These are phyloP conservation scores for Acanthamoeba castellanii DNA, from an alignment of 208 protist genomes.

Conservation along the genomic window DNA sequence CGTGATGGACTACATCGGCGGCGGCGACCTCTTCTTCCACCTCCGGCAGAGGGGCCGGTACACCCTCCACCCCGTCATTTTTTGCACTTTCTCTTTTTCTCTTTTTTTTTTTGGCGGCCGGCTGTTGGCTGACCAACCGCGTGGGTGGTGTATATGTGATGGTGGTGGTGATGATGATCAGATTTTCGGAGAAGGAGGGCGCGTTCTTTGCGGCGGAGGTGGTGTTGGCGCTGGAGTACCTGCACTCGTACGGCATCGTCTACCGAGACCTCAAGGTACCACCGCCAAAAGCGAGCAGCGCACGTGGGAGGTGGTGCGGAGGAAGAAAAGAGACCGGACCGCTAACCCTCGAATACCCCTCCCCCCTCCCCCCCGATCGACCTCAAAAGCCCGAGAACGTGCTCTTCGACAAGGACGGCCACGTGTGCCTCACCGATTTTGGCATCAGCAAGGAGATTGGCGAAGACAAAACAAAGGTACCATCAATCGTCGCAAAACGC, in stretches of 20 bases:
- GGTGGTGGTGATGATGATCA: conserved; percentile 15
- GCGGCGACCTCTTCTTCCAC: conserved; percentile 90
- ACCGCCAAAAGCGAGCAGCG: neutral
- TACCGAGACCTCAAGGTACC: conserved; percentile 68
- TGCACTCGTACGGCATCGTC: conserved; percentile 86
- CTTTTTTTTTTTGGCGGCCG: too few relatives aligned
- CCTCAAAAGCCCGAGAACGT: conserved; percentile 33
- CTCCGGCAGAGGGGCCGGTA: conserved; percentile 87
- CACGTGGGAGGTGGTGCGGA: too few relatives aligned
- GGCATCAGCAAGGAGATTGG: conserved; percentile 83
- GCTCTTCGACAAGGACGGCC: conserved; percentile 81
- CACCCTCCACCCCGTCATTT: conserved; percentile 78
- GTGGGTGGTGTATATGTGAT: too few relatives aligned
- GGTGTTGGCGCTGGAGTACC: conserved; percentile 90
- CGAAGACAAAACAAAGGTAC: conserved; percentile 71
- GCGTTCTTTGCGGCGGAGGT: conserved; percentile 93
- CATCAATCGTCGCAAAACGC: neutral
- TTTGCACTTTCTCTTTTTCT: too few relatives aligned
- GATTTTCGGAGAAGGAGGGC: conserved; percentile 80
- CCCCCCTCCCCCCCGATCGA: neutral
- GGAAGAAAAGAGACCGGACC: too few relatives aligned
- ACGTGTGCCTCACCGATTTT: conserved; percentile 87
- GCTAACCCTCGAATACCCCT: neutral
- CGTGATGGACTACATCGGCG: conserved; percentile 85
- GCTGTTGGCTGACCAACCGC: too few relatives aligned